Conservation (phyloP, 441 rosid genomes). For the Populus hybrid region DNA sequence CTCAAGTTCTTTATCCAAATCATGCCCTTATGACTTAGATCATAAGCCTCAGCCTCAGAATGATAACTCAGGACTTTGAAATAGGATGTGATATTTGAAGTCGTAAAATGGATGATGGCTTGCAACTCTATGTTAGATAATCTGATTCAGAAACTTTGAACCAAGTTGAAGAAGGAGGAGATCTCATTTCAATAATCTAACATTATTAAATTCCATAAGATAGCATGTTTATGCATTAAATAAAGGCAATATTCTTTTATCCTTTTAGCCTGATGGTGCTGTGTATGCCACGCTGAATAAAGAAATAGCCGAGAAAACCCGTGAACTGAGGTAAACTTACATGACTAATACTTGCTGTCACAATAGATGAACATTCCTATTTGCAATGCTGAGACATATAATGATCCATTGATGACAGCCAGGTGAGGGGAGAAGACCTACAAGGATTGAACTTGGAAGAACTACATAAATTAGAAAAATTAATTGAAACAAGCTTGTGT, state of each 20-base stretch:
- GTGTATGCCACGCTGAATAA: constrained; percentile 21
- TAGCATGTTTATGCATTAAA: neutral
- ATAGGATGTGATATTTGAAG: neutral
- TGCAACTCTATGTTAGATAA: neutral
- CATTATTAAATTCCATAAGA: neutral
- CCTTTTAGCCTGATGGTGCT: constrained; percentile 29
- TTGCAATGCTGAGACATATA: neutral
- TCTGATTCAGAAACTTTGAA: neutral
- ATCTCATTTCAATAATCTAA: neutral
- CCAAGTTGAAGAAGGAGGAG: neutral
- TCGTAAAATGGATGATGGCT: neutral
- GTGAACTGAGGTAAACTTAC: constrained; percentile 33
- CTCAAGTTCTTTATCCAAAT: neutral
- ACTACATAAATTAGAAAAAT: constrained; percentile 26
- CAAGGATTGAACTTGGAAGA: constrained; percentile 32
- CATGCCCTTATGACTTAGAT: neutral
- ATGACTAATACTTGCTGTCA: neutral
- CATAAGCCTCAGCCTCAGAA: no score
- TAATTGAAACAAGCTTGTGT: constrained; percentile 23
- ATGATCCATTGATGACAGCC: constrained; percentile 20
- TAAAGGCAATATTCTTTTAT: neutral
- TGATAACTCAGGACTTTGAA: no score
- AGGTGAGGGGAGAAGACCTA: constrained; percentile 38
- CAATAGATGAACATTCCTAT: neutral
- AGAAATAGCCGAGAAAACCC: constrained; percentile 36